phyloP scores from a whole-genome alignment of 148 eudicot species.

The Cornus suecica region DNA sequence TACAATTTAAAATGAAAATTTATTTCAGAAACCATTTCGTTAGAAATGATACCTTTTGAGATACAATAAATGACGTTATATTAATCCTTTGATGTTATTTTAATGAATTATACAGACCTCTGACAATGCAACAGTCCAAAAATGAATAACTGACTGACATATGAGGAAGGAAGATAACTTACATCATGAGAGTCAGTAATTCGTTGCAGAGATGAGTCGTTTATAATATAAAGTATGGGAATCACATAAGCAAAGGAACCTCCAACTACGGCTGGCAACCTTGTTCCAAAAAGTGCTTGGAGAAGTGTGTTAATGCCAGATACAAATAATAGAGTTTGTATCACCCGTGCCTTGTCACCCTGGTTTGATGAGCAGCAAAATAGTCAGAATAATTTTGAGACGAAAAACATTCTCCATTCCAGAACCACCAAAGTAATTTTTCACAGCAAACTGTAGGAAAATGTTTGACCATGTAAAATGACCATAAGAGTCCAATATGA shows the following conservation, averaged over 20 bases:
- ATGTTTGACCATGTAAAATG: conserved; percentile 6
- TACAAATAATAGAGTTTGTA: conserved; percentile 91
- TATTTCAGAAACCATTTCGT: not conserved
- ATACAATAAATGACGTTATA: not conserved
- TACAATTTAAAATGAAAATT: not conserved
- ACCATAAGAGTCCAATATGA: conserved; percentile 1
- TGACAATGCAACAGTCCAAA: not conserved
- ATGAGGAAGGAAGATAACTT: conserved; percentile 26
- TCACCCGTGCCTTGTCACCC: conserved; percentile 99
- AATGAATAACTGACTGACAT: not conserved
- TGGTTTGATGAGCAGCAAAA: conserved; percentile 29
- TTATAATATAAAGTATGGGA: conserved; percentile 82
- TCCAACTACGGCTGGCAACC: conserved; percentile 96
- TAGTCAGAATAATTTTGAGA: not conserved
- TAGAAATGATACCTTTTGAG: not conserved
- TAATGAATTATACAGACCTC: not conserved
- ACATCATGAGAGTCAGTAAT: conserved; percentile 73
- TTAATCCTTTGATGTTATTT: not conserved
- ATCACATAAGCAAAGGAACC: conserved; percentile 85
- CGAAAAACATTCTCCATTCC: not conserved
- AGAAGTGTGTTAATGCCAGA: conserved; percentile 94
- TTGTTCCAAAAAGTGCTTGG: conserved; percentile 95
- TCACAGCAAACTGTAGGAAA: conserved; percentile 11
- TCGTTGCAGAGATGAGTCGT: conserved; percentile 74
- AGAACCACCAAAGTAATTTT: conserved; percentile 9